Evolutionary conservation across 345 rosid genomes (phyloP).

Genomic region (thale cress (Arabidopsis thaliana)): DNA sequence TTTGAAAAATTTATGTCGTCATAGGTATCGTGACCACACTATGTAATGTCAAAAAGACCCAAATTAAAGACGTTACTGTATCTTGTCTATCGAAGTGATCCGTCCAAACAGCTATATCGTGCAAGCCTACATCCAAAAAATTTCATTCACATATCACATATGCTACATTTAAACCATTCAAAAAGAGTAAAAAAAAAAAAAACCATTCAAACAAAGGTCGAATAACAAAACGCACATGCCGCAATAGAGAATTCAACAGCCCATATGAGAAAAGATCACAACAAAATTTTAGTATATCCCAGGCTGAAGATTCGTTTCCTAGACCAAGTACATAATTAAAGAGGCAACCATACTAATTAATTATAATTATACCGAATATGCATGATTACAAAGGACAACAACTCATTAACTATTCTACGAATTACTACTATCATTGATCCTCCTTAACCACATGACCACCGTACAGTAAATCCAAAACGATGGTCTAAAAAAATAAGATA

Average conservation of each 20-base stretch:
- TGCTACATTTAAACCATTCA: not conserved
- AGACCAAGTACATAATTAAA: slow-evolving; percentile 26
- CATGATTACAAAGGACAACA: slow-evolving; percentile 20
- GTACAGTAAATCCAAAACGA: slow-evolving; percentile 17
- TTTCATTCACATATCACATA: not conserved
- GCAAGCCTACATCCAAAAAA: not conserved
- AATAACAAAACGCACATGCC: slow-evolving; percentile 17
- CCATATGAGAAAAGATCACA: slow-evolving; percentile 29
- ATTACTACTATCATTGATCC: slow-evolving; percentile 10
- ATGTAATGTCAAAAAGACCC: not conserved
- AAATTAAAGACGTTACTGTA: not conserved
- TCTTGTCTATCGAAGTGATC: not conserved
- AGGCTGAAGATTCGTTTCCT: slow-evolving; percentile 30
- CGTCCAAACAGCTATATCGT: not conserved
- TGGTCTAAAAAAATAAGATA: not conserved
- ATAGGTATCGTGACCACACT: not conserved
- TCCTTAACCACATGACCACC: slow-evolving; percentile 22
- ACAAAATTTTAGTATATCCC: slow-evolving; percentile 26
- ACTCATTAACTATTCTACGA: slow-evolving; percentile 18
- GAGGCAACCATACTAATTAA: not conserved
- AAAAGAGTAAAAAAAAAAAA: not conserved
- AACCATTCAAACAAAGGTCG: not conserved
- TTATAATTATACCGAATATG: slow-evolving; percentile 15
- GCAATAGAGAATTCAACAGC: slow-evolving; percentile 8
- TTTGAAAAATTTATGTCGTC: not conserved